phyloP scores from a whole-genome alignment of 78 protist genomes.

The Cavenderia fasciculata region DNA sequence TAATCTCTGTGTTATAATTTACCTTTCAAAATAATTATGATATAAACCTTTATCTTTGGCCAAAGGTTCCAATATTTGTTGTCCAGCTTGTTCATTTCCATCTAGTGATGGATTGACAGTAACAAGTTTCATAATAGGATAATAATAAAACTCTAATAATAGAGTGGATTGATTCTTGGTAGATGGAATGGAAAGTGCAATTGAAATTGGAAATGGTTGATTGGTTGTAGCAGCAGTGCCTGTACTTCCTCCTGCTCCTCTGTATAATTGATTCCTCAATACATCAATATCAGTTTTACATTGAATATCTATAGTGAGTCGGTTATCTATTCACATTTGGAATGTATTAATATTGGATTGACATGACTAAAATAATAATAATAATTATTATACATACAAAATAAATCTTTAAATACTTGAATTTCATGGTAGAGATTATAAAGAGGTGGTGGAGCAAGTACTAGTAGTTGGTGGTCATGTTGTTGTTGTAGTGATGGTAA shows the following conservation, averaged over 20 bases:
- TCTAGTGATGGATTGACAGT: conserved; percentile 23
- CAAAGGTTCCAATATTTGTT: neutral
- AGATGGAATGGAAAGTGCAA: too few species aligned
- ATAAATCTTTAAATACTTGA: conserved; percentile 1
- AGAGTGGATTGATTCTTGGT: neutral
- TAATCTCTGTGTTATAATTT: conserved; percentile 39
- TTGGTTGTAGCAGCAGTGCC: too few species aligned
- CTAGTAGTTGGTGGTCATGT: neutral
- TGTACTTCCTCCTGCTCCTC: too few species aligned
- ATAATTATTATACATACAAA: neutral
- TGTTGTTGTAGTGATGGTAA: neutral
- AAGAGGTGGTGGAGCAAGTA: conserved; percentile 24
- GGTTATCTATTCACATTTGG: too few species aligned
- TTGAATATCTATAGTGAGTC: neutral
- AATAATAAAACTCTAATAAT: conserved; percentile 45
- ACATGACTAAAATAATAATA: neutral
- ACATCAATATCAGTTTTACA: too few species aligned
- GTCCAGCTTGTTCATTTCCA: neutral
- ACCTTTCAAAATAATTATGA: too few species aligned
- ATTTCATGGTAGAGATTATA: conserved; percentile 36
- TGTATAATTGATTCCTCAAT: too few species aligned
- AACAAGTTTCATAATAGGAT: conserved; percentile 56
- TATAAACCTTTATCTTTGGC: conserved; percentile 26
- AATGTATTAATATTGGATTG: too few species aligned
- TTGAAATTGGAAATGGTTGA: neutral